These are phyloP conservation scores for Peltaster fructicola DNA, from an alignment of 2,329 filamentous ascomycete genomes.

Conservation along the genomic window DNA sequence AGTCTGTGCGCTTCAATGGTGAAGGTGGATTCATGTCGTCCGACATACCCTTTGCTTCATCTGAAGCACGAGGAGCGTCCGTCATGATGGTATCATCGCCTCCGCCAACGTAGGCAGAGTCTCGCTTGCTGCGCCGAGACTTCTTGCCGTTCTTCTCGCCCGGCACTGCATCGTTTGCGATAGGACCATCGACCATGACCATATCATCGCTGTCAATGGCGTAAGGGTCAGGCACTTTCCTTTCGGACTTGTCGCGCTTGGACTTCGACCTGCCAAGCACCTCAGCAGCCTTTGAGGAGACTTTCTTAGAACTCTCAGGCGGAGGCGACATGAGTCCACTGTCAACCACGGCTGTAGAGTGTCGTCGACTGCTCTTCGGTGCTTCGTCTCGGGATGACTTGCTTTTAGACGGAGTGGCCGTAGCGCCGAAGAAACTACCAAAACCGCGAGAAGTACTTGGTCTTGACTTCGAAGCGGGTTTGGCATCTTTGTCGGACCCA, in stretches of 20 bases:
- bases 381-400: constrained; percentile 46
- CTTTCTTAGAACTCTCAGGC: constrained; percentile 34
- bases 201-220: constrained; percentile 41
- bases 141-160: constrained; percentile 16
- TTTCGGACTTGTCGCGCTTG: constrained; percentile 34
- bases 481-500: constrained; percentile 51
- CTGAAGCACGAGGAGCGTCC: constrained; percentile 22
- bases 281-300: constrained; percentile 62
- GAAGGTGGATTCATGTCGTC: constrained; percentile 35
- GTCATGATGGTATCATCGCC: constrained; percentile 26
- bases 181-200: constrained; percentile 33
- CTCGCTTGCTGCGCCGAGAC: constrained; percentile 24
- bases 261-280: constrained; percentile 43
- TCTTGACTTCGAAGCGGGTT: constrained; percentile 28
- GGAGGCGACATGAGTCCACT: constrained; percentile 54
- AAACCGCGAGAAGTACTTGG: constrained; percentile 45
- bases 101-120: constrained; percentile 21
- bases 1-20: constrained; percentile 42
- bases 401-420: constrained; percentile 39
- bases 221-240: constrained; percentile 38
- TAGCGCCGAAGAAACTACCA: constrained; percentile 21
- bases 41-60: constrained; percentile 25
- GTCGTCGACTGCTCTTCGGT: constrained; percentile 43
- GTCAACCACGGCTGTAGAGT: constrained; percentile 35
- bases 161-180: constrained; percentile 12